A percentile compares a stretch with the other conserved stretches of the same genome.
phyloP scores from a whole-genome alignment of 768 basidiomycete species.

The Hypholoma fasciculare region DNA sequence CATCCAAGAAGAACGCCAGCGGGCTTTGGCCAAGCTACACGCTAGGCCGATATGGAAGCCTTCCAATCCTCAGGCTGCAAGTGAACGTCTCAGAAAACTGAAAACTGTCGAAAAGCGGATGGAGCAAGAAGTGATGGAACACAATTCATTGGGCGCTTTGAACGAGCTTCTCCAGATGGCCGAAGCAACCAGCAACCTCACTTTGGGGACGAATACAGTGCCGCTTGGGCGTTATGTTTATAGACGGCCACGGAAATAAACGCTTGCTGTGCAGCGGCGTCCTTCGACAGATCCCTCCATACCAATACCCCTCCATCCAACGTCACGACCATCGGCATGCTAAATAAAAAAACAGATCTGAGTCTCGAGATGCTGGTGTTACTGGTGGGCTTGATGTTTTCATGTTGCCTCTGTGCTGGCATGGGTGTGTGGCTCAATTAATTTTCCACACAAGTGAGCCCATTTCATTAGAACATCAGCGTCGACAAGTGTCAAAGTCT shows the following conservation, averaged over 20 bases:
- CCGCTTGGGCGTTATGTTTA: constrained; percentile 18
- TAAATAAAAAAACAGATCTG: too few relatives aligned
- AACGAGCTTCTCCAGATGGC: constrained; percentile 23
- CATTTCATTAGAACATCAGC: too few relatives aligned
- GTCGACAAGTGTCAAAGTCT: too few relatives aligned
- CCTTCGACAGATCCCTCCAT: not conserved
- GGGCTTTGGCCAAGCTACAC: constrained; percentile 21
- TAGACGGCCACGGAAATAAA: constrained; percentile 17
- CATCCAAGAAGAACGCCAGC: constrained; percentile 32
- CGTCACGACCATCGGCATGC: not conserved
- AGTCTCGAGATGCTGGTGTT: too few relatives aligned
- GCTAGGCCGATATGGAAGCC: constrained; percentile 20
- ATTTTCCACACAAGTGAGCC: too few relatives aligned
- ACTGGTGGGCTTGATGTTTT: too few relatives aligned
- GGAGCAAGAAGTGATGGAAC: constrained; percentile 10
- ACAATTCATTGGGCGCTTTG: constrained; percentile 12
- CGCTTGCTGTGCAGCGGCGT: not conserved
- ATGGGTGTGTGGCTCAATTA: too few relatives aligned
- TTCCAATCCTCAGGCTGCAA: not conserved
- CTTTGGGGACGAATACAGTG: constrained; percentile 19
- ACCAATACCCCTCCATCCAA: not conserved
- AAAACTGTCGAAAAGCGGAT: constrained; percentile 8
- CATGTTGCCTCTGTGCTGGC: too few relatives aligned
- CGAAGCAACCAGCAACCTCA: constrained; percentile 17
- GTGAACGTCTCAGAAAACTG: not conserved